Percentiles rank a stretch among this genome's conserved stretches.
These are phyloP conservation scores for Apiotrichum montevideense DNA, from an alignment of 1,284 basidiomycete genomes.

Conservation along the genomic window DNA sequence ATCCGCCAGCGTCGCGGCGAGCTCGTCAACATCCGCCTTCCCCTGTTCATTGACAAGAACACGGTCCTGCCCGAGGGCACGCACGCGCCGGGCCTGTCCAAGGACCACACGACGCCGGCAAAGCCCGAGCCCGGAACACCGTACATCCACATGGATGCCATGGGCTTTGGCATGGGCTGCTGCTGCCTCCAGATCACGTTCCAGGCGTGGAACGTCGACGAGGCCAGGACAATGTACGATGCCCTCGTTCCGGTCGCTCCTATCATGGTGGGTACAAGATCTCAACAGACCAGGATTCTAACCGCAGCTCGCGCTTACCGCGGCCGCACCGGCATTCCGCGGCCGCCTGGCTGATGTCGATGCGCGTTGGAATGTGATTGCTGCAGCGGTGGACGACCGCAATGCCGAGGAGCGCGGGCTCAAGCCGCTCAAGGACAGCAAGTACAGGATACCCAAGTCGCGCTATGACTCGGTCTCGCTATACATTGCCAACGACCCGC, in stretches of 20 bases:
- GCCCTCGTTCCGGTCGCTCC: conserved; percentile 89
- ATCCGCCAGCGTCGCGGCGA: conserved; percentile 83
- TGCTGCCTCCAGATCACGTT: conserved; percentile 97
- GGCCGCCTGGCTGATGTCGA: conserved; percentile 95
- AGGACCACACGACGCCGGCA: conserved; percentile 23
- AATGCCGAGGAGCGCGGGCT: conserved; percentile 88
- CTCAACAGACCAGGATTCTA: conserved; percentile 45
- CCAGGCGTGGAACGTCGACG: conserved; percentile 87
- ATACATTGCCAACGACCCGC: conserved; percentile 82
- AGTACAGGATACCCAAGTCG: conserved; percentile 83
- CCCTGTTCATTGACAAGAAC: conserved; percentile 80
- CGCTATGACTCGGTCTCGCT: conserved; percentile 93
- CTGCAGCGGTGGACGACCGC: conserved; percentile 92
- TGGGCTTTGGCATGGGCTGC: conserved; percentile 99
- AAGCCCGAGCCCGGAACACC: conserved; percentile 47
- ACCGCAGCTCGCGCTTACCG: conserved; percentile 69
- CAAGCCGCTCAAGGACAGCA: conserved; percentile 70
- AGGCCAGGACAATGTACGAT: conserved; percentile 90
- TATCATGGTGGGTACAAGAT: conserved; percentile 55
- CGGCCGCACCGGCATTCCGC: conserved; percentile 88
- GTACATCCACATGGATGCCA: conserved; percentile 97
- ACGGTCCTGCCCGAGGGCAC: conserved; percentile 50
- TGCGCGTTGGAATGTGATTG: conserved; percentile 97
- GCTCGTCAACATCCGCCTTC: conserved; percentile 93
- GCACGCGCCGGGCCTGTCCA: conserved; percentile 13